These are phyloP conservation scores for Fusarium nelsonii DNA, from an alignment of 2,329 filamentous ascomycete genomes.

Conservation along the genomic window DNA sequence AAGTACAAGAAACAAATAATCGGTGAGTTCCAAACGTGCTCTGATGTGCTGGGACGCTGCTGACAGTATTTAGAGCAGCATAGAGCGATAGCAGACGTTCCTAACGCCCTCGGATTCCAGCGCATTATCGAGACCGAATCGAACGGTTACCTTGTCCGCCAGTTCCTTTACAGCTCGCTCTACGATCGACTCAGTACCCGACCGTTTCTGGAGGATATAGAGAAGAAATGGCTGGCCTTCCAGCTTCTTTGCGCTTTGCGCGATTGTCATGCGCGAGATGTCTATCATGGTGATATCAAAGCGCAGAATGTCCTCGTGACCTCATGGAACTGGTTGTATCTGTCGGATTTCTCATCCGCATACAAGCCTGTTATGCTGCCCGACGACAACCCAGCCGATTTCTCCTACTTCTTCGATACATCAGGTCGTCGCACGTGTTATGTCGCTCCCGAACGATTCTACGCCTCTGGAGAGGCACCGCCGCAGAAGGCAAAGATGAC, in stretches of 20 bases:
- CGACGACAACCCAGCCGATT: constrained; percentile 96
- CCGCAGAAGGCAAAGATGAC: constrained; percentile 71
- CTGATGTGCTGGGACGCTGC: neutral
- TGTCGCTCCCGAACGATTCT: constrained; percentile 91
- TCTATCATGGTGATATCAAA: constrained; percentile 99
- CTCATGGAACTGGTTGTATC: constrained; percentile 99
- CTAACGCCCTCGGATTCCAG: constrained; percentile 92
- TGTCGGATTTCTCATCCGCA: constrained; percentile 95
- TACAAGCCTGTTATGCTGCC: constrained; percentile 96
- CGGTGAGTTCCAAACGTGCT: constrained; percentile 62
- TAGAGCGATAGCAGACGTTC: constrained; percentile 81
- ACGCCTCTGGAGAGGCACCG: constrained; percentile 75
- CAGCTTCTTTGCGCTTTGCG: constrained; percentile 92
- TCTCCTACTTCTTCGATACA: constrained; percentile 97
- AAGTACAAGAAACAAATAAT: constrained; percentile 82
- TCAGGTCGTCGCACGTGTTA: constrained; percentile 94
- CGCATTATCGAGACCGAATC: constrained; percentile 91
- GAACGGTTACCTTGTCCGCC: constrained; percentile 91
- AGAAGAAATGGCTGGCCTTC: constrained; percentile 98
- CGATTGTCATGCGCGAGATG: constrained; percentile 88
- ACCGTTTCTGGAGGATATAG: constrained; percentile 95
- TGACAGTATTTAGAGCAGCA: constrained; percentile 74
- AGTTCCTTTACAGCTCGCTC: constrained; percentile 95
- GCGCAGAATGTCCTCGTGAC: constrained; percentile 97
- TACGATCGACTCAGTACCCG: constrained; percentile 97